phyloP scores from a whole-genome alignment of 176 grass and related monocot species.

The Triticum urartu region DNA sequence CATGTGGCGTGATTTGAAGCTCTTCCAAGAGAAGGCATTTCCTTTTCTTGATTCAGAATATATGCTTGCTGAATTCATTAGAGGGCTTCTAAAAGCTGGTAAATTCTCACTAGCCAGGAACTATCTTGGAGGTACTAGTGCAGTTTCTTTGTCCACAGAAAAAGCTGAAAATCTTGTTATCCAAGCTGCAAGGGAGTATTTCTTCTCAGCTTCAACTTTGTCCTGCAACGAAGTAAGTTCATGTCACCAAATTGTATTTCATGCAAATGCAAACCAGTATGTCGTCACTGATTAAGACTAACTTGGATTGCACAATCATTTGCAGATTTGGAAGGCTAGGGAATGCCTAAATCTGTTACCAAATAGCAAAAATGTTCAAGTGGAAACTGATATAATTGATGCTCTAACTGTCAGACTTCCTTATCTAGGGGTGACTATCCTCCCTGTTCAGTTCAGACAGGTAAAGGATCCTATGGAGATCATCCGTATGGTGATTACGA shows the following conservation, averaged over 20 bases:
- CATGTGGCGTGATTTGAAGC: slow-evolving; percentile 89
- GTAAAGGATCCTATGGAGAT: slow-evolving; percentile 89
- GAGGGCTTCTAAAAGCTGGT: slow-evolving; percentile 90
- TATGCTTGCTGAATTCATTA: slow-evolving; percentile 91
- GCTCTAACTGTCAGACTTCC: slow-evolving; percentile 89
- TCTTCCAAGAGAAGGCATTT: slow-evolving; percentile 96
- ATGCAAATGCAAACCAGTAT: slow-evolving; percentile 25
- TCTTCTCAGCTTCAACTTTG: slow-evolving; percentile 93
- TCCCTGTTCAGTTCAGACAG: slow-evolving; percentile 94
- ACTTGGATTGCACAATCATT: slow-evolving; percentile 35
- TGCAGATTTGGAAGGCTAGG: slow-evolving; percentile 98
- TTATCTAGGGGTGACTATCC: slow-evolving; percentile 85
- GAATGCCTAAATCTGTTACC: slow-evolving; percentile 88
- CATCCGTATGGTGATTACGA: slow-evolving; percentile 74
- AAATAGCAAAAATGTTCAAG: slow-evolving; percentile 78
- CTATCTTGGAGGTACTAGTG: slow-evolving; percentile 92
- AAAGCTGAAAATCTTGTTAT: slow-evolving; percentile 89
- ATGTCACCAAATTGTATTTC: slow-evolving; percentile 19
- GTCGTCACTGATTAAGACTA: slow-evolving; percentile 27
- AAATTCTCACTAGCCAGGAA: slow-evolving; percentile 98
- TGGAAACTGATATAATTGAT: slow-evolving; percentile 93
- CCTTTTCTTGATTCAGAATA: slow-evolving; percentile 95
- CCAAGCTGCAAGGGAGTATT: slow-evolving; percentile 95
- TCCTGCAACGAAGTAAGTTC: slow-evolving; percentile 81
- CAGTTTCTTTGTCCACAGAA: slow-evolving; percentile 59